Evolutionary conservation across 805 yeast genomes (phyloP).

Genomic region (Ogataea pini): DNA sequence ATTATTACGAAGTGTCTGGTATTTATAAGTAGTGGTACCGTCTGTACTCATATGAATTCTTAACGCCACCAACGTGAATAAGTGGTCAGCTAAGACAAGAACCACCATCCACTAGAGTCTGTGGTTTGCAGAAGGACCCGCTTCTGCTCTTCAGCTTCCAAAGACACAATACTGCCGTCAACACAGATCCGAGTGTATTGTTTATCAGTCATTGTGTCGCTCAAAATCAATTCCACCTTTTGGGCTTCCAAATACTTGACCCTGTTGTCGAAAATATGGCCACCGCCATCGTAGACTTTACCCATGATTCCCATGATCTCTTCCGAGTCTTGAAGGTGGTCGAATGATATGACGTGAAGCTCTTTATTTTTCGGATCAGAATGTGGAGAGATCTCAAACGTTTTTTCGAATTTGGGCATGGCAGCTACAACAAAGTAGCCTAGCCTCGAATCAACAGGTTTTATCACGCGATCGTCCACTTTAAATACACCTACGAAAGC

Average conservation of each 20-base stretch:
- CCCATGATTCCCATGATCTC: slow-evolving; percentile 55
- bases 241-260: slow-evolving; percentile 45
- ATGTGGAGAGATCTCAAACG: slow-evolving; percentile 62
- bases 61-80: no score
- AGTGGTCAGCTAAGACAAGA: slow-evolving; percentile 4
- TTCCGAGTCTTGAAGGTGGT: slow-evolving; percentile 31
- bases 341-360: slow-evolving; percentile 50
- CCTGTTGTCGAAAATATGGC: slow-evolving; percentile 48
- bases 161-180: slow-evolving; percentile 57
- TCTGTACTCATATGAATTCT: no score
- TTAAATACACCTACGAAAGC: slow-evolving; percentile 45
- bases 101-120: slow-evolving; percentile 2
- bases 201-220: slow-evolving; percentile 33
- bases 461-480: slow-evolving; percentile 12
- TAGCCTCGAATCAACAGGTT: slow-evolving; percentile 40
- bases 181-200: slow-evolving; percentile 57
- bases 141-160: slow-evolving; percentile 11
- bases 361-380: slow-evolving; percentile 45
- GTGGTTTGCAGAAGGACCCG: slow-evolving; percentile 8
- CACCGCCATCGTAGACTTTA: slow-evolving; percentile 57
- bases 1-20: not conserved
- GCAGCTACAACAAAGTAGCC: slow-evolving; percentile 63
- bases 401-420: slow-evolving; percentile 57
- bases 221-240: slow-evolving; percentile 19
- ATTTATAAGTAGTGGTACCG: no score